phyloP scores from a whole-genome alignment of 73 alveolate species.

The Symbiodinium natans region DNA sequence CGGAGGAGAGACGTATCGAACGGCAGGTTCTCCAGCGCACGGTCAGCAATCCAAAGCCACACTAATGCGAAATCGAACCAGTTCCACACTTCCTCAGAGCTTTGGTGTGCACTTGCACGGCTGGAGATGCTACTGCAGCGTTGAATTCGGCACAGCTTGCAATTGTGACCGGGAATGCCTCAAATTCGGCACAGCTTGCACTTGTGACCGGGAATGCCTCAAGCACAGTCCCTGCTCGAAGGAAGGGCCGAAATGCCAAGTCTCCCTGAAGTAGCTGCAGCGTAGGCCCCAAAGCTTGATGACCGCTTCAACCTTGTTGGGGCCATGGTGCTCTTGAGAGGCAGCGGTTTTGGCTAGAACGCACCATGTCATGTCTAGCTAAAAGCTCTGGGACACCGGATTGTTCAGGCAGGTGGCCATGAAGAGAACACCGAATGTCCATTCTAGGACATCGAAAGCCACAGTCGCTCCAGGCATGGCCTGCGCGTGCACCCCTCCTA shows the following conservation, averaged over 20 bases:
- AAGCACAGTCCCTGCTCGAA: too few relatives aligned
- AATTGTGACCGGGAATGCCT: too few relatives aligned
- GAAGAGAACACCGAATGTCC: slow-evolving; percentile 78
- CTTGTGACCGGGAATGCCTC: too few relatives aligned
- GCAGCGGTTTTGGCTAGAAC: not conserved
- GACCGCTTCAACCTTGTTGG: slow-evolving; percentile 56
- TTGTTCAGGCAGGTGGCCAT: slow-evolving; percentile 14
- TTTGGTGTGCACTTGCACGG: not conserved
- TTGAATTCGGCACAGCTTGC: too few relatives aligned
- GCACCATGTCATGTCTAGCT: not conserved
- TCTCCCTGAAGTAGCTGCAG: not conserved
- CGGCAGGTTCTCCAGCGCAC: slow-evolving; percentile 65
- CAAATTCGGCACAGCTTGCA: too few relatives aligned
- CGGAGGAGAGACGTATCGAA: slow-evolving; percentile 71
- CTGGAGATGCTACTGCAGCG: too few relatives aligned
- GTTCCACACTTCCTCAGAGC: slow-evolving; percentile 80
- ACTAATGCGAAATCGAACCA: slow-evolving; percentile 29
- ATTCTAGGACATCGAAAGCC: slow-evolving; percentile 31
- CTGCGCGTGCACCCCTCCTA: not conserved
- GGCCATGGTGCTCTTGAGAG: too few relatives aligned
- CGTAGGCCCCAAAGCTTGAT: slow-evolving; percentile 56
- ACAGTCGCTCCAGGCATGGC: slow-evolving; percentile 6
- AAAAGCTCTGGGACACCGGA: too few relatives aligned
- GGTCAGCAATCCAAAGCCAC: slow-evolving; percentile 48
- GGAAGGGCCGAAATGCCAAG: too few relatives aligned